phyloP scores from a whole-genome alignment of 2,329 filamentous ascomycete genomes.

The Colletotrichum sp. region DNA sequence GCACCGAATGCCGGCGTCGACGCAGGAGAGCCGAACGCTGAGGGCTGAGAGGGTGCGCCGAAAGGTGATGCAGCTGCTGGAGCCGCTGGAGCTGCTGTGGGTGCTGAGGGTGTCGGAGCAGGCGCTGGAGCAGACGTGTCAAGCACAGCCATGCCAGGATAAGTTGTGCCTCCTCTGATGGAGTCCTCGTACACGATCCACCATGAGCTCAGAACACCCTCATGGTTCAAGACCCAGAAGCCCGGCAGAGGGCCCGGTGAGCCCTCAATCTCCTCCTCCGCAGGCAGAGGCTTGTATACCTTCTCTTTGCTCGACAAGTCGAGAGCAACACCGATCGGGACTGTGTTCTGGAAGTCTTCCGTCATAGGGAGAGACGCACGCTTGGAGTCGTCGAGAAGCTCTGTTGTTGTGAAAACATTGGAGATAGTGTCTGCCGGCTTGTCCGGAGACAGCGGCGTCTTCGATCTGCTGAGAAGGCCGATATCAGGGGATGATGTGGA shows the following conservation, averaged over 20 bases:
- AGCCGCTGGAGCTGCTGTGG: constrained; percentile 31
- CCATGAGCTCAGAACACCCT: constrained; percentile 85
- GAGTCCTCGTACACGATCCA: constrained; percentile 93
- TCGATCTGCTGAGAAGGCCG: constrained; percentile 77
- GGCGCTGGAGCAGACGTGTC: constrained; percentile 32
- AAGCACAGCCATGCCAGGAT: constrained; percentile 65
- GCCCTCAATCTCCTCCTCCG: constrained; percentile 77
- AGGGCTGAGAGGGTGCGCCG: constrained; percentile 23
- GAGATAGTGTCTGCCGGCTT: constrained; percentile 63
- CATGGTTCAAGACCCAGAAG: constrained; percentile 84
- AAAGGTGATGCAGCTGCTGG: constrained; percentile 28
- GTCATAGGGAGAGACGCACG: constrained; percentile 78
- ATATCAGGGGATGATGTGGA: constrained; percentile 83
- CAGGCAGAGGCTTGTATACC: constrained; percentile 76
- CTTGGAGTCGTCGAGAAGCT: constrained; percentile 73
- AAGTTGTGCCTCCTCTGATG: constrained; percentile 74
- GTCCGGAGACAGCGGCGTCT: constrained; percentile 66
- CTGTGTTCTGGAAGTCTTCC: constrained; percentile 71
- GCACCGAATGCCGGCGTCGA: constrained; percentile 25
- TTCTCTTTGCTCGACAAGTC: constrained; percentile 85
- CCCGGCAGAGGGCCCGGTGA: constrained; percentile 83
- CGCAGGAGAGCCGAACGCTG: constrained; percentile 21
- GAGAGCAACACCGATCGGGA: constrained; percentile 77
- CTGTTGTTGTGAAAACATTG: constrained; percentile 75
- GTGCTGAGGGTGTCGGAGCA: constrained; percentile 15